Evolutionary conservation across 371 early-diverging fungal genomes (phyloP).

Genomic region (Conidiobolus incongruus): DNA sequence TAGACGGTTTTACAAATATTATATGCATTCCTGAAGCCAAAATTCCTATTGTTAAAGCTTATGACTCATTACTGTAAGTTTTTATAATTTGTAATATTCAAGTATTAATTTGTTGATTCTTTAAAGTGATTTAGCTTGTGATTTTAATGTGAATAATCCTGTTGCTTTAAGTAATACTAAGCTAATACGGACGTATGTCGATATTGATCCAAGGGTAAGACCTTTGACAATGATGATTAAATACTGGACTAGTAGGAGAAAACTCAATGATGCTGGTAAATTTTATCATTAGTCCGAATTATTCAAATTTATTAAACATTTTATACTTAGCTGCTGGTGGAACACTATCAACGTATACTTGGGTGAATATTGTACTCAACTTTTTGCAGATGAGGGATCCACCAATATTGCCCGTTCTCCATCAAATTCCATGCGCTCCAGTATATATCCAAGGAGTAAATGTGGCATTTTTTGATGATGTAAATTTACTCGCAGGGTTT

Average conservation of each 20-base stretch:
- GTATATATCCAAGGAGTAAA: slow-evolving; percentile 20
- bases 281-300: neutral
- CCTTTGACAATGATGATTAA: slow-evolving; percentile 54
- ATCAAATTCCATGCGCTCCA: slow-evolving; percentile 19
- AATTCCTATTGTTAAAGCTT: slow-evolving; percentile 34
- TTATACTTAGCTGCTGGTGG: slow-evolving; percentile 27
- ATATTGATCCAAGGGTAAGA: slow-evolving; percentile 52
- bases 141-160: slow-evolving; percentile 64
- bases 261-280: slow-evolving; percentile 36
- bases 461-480: slow-evolving; percentile 39
- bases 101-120: neutral
- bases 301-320: neutral
- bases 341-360: slow-evolving; percentile 78
- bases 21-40: slow-evolving; percentile 28
- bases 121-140: slow-evolving; percentile 31
- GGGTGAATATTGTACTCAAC: slow-evolving; percentile 73
- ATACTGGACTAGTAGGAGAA: slow-evolving; percentile 53
- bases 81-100: neutral
- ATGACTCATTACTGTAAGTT: slow-evolving; percentile 33
- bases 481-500: slow-evolving; percentile 30
- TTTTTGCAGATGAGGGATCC: slow-evolving; percentile 77
- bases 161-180: slow-evolving; percentile 53
- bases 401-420: slow-evolving; percentile 68
- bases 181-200: slow-evolving; percentile 52
- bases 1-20: slow-evolving; percentile 29